Evolutionary conservation across 768 basidiomycete genomes (phyloP).

Genomic region (Mycena vulgaris): DNA sequence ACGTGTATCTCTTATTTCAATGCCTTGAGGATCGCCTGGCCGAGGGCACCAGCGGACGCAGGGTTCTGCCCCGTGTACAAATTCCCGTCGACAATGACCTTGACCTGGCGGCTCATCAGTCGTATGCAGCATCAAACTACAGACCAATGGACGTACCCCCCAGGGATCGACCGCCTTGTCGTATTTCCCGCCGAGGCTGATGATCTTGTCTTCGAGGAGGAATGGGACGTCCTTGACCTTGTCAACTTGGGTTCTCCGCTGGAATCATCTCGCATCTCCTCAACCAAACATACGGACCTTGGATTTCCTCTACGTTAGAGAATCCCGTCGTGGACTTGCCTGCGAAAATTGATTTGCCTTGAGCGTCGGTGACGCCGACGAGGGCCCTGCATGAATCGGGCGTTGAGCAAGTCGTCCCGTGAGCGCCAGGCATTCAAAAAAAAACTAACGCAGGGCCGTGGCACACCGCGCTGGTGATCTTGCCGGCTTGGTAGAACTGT

Average conservation of each 20-base stretch:
- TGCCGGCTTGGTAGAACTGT: constrained; percentile 78
- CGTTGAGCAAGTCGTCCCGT: neutral
- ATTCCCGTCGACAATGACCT: constrained; percentile 72
- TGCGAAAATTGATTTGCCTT: constrained; percentile 76
- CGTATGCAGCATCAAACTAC: neutral
- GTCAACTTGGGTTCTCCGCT: too few relatives aligned
- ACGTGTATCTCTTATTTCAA: neutral
- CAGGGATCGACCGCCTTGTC: constrained; percentile 71
- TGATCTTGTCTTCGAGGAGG: constrained; percentile 78
- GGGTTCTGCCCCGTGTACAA: constrained; percentile 86
- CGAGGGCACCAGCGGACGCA: constrained; percentile 71
- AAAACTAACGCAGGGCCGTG: constrained; percentile 82
- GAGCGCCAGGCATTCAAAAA: constrained; percentile 40
- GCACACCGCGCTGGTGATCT: constrained; percentile 82
- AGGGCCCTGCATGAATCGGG: constrained; percentile 61
- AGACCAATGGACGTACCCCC: constrained; percentile 60
- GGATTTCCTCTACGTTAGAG: constrained; percentile 78
- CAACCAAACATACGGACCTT: too few relatives aligned
- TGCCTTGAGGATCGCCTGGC: constrained; percentile 62
- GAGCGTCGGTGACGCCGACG: constrained; percentile 65
- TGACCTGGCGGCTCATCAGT: constrained; percentile 48
- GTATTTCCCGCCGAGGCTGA: constrained; percentile 75
- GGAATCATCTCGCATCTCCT: neutral
- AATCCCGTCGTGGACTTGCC: constrained; percentile 76
- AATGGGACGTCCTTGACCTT: constrained; percentile 72